Base-by-base conservation (phyloP, 2,329 filamentous ascomycete genomes). In the Colletotrichum magnum region DNA sequence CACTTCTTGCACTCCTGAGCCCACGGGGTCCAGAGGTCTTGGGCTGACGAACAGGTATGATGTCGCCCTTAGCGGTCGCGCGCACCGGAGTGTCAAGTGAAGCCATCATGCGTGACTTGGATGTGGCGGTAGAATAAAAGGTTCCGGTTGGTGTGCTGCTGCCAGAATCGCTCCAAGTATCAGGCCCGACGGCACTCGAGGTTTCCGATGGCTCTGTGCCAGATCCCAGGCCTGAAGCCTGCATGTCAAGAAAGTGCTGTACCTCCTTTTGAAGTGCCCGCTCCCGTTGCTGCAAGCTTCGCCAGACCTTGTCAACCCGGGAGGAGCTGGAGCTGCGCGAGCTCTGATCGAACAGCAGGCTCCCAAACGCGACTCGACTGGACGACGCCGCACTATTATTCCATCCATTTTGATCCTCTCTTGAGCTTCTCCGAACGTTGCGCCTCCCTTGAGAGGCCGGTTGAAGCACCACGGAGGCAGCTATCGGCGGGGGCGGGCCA, bases 31-130 rank as follows among this genome's bases (percentile, higher is more conserved):
- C 85, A 51, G 80, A 73, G 16, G 73, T 71, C 36, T 81, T 82
- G 0, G 89, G 89, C 71, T 91, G 89, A 32, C 86, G 86, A 45
- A 90, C 86, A 1, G 89, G 90, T n/a, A 90, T 83, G 53, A 91
- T 81, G n/a, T 82, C 82, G 9, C 85, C 86, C 5, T 82, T 78
- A 1, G 79, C 72, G 0, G 80, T 82, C 0, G 82, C 79, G 6
- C 75, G 76, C 2, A 78, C 76, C 0, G 79, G 78, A 1, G 81
- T 74, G 45, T 85, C 83, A 58, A 91, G 75, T 0, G 79, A 82
- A 61, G 75, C 81, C 26, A 74, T 70, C 78, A 83, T 81, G 16
- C 78, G 80, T 3, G 81, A 82, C 47, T 78, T 80, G 36, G 81
- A 80, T 0, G 69, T 80, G 10, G 77, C 75, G 3, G 79, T 78